A percentile compares a stretch with the other conserved stretches of the same genome.
phyloP scores from a whole-genome alignment of 75 land plant genomes.

The Pinus albicaulis region DNA sequence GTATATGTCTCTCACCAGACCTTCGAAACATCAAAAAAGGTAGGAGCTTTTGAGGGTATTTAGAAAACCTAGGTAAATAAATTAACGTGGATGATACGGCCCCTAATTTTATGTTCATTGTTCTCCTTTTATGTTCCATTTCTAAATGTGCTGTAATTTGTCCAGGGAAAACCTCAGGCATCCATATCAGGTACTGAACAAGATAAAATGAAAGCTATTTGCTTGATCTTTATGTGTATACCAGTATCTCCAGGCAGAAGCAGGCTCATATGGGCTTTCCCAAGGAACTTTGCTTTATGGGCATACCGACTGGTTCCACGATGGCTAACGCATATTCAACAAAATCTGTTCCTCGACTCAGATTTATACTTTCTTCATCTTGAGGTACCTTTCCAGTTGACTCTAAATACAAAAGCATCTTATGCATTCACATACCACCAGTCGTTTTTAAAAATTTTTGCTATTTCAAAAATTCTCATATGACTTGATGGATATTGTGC shows the following conservation, averaged over 20 bases:
- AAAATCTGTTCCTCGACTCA: conserved; percentile 83
- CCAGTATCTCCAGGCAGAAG: conserved; percentile 83
- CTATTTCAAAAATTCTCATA: neutral
- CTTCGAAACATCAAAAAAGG: conserved; percentile 2
- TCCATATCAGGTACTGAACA: neutral
- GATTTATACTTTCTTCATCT: conserved; percentile 78
- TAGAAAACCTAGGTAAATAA: neutral
- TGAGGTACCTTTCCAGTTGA: conserved; percentile 36
- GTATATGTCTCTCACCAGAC: conserved; percentile 1
- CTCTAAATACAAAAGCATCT: neutral
- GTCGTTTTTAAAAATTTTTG: neutral
- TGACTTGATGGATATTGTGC: neutral
- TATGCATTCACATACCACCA: neutral
- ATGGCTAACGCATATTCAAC: conserved; percentile 72
- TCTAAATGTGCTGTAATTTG: neutral
- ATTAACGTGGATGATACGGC: neutral
- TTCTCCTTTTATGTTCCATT: neutral
- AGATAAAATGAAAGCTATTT: conserved; percentile 14
- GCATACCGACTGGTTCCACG: conserved; percentile 45
- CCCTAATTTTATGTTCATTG: neutral
- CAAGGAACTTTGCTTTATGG: conserved; percentile 63
- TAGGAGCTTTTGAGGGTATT: neutral
- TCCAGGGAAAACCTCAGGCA: neutral
- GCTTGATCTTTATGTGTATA: conserved; percentile 58
- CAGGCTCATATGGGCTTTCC: conserved; percentile 76